phyloP scores from a whole-genome alignment of 2,329 filamentous ascomycete species.

The Sporothrix euskadiensis region DNA sequence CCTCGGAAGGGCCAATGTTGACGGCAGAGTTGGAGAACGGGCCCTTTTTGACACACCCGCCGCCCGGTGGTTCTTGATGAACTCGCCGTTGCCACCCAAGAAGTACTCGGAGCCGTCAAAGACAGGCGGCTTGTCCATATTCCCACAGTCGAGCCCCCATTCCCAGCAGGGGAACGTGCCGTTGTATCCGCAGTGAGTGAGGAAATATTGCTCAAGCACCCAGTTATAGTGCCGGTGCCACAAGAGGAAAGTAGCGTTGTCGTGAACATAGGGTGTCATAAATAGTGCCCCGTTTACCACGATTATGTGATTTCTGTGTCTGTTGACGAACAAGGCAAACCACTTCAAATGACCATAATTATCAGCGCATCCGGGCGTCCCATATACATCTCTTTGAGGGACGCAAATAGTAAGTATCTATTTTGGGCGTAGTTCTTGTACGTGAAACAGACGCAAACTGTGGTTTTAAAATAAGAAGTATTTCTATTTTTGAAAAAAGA shows the following conservation, averaged over 20 bases:
- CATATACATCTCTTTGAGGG: not conserved
- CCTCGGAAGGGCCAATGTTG: slow-evolving; percentile 38
- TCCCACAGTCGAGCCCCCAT: slow-evolving; percentile 40
- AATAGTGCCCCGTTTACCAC: not conserved
- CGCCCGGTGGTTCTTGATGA: slow-evolving; percentile 34
- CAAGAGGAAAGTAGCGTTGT: slow-evolving; percentile 38
- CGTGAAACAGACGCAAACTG: no score
- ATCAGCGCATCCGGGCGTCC: not conserved
- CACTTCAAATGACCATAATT: not conserved
- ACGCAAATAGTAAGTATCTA: no score
- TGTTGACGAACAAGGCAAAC: not conserved
- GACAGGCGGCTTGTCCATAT: slow-evolving; percentile 42
- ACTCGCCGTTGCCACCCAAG: slow-evolving; percentile 45
- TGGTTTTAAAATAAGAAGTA: no score
- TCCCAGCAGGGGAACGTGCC: slow-evolving; percentile 42
- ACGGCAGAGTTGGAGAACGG: slow-evolving; percentile 38
- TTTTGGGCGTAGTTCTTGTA: no score
- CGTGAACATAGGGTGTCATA: slow-evolving; percentile 38
- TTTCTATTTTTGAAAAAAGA: no score
- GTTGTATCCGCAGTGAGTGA: slow-evolving; percentile 37
- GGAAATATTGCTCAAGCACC: slow-evolving; percentile 37
- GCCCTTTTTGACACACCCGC: slow-evolving; percentile 38
- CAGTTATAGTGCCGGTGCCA: slow-evolving; percentile 41
- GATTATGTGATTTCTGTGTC: not conserved
- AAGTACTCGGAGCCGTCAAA: slow-evolving; percentile 47